Base-by-base conservation (phyloP, 345 rosid species). In the Cardamine resedifolia region DNA sequence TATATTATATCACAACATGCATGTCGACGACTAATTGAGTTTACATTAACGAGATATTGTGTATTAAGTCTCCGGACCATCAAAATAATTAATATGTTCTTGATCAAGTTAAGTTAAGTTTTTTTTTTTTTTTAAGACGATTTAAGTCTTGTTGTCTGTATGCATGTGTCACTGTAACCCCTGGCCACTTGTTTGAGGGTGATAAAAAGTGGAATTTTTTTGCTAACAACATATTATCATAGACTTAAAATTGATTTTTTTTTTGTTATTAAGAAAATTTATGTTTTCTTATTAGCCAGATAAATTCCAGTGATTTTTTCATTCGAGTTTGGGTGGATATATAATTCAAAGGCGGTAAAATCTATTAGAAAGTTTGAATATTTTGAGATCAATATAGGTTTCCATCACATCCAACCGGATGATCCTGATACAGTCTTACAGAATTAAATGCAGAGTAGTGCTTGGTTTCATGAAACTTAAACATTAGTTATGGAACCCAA, bases 1-100 rank as follows among this genome's bases (percentile, higher is more conserved):
- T 27, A 43, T 43, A 64, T 44, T 31, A 14, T 14, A 9, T 47
- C 50, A 63, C 57, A 58, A 38, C 61, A 73, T 74, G 68, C 63
- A 21, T 14, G 33, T 15, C 64, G 16, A 58, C 52, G 52, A 57
- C 39, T 56, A 53, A 4, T 66, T 12, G 16, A 64, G 11, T 24
- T 49, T 5, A 36, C 23, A 57, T 47, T 48, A 26, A 73, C 26
- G 45, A 16, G 60, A 66, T 44, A 58, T 9, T n/a, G 19, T 64
- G 39, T 57, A 14, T 31, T 4, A 33, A 65, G 77, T 64, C 58
- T 19, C 30, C 33, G n/a, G n/a, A 38, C n/a, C 44, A 12, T 38
- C 44, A 4, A 38, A 38, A 38, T 38, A 1, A 38, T 38, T 38
- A 1, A 38, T 38, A 12, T 38, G 44, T 38, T 1, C 15, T 12